Base-by-base conservation (phyloP, 345 rosid species). In the Combretum micranthum region DNA sequence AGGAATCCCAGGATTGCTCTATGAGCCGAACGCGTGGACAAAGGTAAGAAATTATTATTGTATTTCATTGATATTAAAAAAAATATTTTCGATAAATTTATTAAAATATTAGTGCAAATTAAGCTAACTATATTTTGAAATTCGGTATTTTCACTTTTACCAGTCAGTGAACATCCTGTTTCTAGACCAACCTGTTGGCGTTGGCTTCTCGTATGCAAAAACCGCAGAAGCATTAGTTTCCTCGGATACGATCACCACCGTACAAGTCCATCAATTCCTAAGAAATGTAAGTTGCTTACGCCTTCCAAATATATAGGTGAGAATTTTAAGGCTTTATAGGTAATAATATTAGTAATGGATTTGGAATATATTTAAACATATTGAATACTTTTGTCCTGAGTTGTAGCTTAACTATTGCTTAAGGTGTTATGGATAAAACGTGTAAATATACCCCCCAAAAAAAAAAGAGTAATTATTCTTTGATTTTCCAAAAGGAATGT, bases 121-220 rank as follows among this genome's bases (percentile, higher is more conserved):
- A 14, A 16, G 11, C 5, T 20, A 13, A 10, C 4, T 47, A 19
- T 14, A 20, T 45, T 26, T 4, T 15, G 37, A 18, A 23, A n/a
- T 16, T 20, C 6, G 20, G 6, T 44, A 6, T 59, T 14, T 12
- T 44, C 61, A 67, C 57, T 57, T 3, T 53, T 13, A 43, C 21
- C 13, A 56, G 47, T 17, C 48, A 43, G 59, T 63, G 4, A 71
- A 45, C 59, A 55, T 67, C 32, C 20, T 72, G 37, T 72, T 67
- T 48, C 16, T 67, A 19, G 76, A 67, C 21, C 62, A 68, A 15
- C 76, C 76, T 15, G 76, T 72, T 25, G 76, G 76, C 4, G 54
- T 70, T 18, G 73, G 77, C 1, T 73, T 73, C 43, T 64, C 70
- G 15, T 73, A 69, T 47, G 57, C 77, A 44, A 64, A 61, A 22